These are phyloP conservation scores for Pseudopyrenochaeta lycopersici DNA, from an alignment of 2,329 filamentous ascomycete species.

Conservation along the genomic window DNA sequence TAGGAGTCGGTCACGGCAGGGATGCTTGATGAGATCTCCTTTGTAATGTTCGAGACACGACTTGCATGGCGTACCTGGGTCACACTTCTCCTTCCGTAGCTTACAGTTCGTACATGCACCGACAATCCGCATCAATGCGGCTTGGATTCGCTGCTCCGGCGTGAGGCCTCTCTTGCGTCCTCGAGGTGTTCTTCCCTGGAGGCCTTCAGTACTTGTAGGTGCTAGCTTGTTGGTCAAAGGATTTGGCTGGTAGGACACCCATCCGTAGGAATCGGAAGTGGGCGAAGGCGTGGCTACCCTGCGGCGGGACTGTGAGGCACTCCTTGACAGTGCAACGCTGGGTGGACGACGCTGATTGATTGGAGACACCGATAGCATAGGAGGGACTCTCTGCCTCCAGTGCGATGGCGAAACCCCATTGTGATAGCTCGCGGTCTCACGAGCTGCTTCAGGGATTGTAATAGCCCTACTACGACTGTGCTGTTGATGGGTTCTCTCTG, in stretches of 20 bases:
- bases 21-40: conserved; percentile 45
- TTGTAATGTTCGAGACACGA: conserved; percentile 51
- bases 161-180: conserved; percentile 46
- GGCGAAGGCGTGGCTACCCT: conserved; percentile 37
- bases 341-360: conserved; percentile 28
- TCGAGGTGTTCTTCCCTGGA: conserved; percentile 33
- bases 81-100: conserved; percentile 49
- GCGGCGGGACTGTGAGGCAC: conserved; percentile 35
- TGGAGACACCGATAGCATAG: conserved; percentile 39
- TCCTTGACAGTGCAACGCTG: conserved; percentile 33
- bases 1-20: conserved; percentile 46
- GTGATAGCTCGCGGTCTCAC: conserved; percentile 20
- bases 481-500: conserved; percentile 12
- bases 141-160: conserved; percentile 43
- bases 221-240: conserved; percentile 41
- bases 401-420: conserved; percentile 10
- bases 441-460: conserved; percentile 37
- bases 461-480: conserved; percentile 34
- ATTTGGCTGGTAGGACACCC: conserved; percentile 47
- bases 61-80: conserved; percentile 51
- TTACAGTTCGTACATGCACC: conserved; percentile 48
- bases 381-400: conserved; percentile 27
- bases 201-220: conserved; percentile 37
- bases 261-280: conserved; percentile 40
- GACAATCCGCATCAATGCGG: conserved; percentile 48